Evolutionary conservation across 2,329 filamentous ascomycete species (phyloP).

Genomic region (Alternaria infectoria): DNA sequence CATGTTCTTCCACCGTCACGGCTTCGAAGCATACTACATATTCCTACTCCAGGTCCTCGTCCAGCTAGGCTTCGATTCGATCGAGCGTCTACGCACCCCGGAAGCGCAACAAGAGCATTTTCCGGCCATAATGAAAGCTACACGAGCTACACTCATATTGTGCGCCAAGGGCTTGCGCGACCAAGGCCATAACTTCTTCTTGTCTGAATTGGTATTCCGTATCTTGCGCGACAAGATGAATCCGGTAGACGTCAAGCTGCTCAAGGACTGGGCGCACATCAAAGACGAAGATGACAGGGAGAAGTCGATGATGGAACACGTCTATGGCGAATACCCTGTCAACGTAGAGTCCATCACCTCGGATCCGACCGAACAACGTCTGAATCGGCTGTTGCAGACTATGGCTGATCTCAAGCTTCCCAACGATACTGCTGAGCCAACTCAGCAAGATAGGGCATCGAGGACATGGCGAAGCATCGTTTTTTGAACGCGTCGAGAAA

Average conservation of each 20-base stretch:
- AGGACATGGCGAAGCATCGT: slow-evolving; percentile 2
- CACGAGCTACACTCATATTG: slow-evolving; percentile 9
- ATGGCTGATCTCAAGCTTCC: not conserved
- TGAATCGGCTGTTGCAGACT: not conserved
- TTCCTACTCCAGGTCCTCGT: slow-evolving; percentile 7
- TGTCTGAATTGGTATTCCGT: slow-evolving; percentile 9
- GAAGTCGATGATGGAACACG: not conserved
- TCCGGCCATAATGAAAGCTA: slow-evolving; percentile 3
- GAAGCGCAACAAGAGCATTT: not conserved
- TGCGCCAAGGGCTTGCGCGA: slow-evolving; percentile 13
- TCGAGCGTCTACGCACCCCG: not conserved
- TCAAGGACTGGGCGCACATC: slow-evolving; percentile 4
- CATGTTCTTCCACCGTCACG: slow-evolving; percentile 6
- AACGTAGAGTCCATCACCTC: slow-evolving; percentile 1
- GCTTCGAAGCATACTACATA: slow-evolving; percentile 4
- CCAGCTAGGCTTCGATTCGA: slow-evolving; percentile 5
- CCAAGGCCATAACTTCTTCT: slow-evolving; percentile 9
- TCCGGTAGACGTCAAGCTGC: slow-evolving; percentile 2
- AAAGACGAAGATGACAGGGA: not conserved
- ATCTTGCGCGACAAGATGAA: slow-evolving; percentile 12
- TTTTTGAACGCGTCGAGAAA: not conserved
- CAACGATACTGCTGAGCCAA: not conserved
- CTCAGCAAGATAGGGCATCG: not conserved
- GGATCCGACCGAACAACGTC: slow-evolving; percentile 14
- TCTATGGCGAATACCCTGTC: slow-evolving; percentile 1